Base-by-base conservation (phyloP, 441 rosid genomes). In the Melastoma candidum region DNA sequence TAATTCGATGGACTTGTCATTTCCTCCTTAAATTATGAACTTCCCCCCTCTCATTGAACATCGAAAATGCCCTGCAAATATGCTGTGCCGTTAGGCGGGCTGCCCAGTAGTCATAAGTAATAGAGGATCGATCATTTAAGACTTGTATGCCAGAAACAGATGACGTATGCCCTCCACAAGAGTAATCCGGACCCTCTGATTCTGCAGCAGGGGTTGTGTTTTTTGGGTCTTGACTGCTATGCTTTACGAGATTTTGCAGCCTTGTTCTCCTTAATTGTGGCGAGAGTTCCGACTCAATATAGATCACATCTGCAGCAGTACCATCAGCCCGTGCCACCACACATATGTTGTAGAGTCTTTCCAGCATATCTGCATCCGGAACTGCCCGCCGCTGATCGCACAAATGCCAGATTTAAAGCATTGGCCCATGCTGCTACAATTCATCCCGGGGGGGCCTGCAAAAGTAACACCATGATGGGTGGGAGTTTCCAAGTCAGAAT, bases 261-360 rank as follows among this genome's bases (percentile, higher is more conserved):
- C 60, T 45, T 52, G 68, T 66, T 85, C 47, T 77, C 59, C 59
- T 54, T 72, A 3, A 4, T 56, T 54, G 71, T 54, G 26, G 78
- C 63, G 57, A 83, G 78, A 17, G 22, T 59, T 85, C 94, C 24
- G 83, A 70, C 70, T 83, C 96, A 48, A 77, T 65, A 47, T 83
- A 65, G 44, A 92, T 82, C 62, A 87, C 75, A 61, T 82, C 77
- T 36, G 83, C 72, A 56, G 59, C 68, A n/a, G 22, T 17, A 17
- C 98, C 95, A 68, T 92, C 96, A 44, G 96, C 98, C 68, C 84
- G 80, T 47, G 85, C 98, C 48, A 84, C 83, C 3, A 58, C 85
- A 49, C 96, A 85, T 58, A 83, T 73, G 56, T 77, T 77, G 48
- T 57, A 85, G 24, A 84, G 59, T 50, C 72, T 87, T 47, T 82